Evolutionary conservation across 2,329 filamentous ascomycete genomes (phyloP), one percentile per base, ranked within the genome.

Genomic region (Fusarium concolor): DNA sequence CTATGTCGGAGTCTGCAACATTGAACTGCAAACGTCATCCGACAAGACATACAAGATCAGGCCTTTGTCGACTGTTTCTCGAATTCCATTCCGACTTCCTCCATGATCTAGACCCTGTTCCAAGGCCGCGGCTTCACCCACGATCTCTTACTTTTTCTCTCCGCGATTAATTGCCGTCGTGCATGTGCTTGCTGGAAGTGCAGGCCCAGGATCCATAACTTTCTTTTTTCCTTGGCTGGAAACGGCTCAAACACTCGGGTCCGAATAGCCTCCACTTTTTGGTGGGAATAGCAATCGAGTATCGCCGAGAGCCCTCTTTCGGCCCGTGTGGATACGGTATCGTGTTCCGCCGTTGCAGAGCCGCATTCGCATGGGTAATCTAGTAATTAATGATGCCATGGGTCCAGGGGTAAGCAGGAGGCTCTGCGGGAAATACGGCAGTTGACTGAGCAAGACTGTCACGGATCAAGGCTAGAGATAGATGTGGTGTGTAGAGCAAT

Each of bases 261-360:
- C 61, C 61, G 61, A 64, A 31, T 46, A 52, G 60, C 59, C 12
- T 35, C 55, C 61, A 51, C 61, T 41, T 22, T 35, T 47, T 33
- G 45, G 62, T 66, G 62, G 62, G 31, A 42, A 55, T 41, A 2
- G 12, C 15, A 20, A 47, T 61, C 49, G 55, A 65, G 62, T 65
- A 65, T 51, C 62, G 62, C 62, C 62, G 62, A 65, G 56, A 31
- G 45, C 28, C 41, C 44, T 56, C 50, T 43, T 65, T 66, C 62
- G 62, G 62, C 62, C 62, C 62, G 62, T 62, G 62, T 65, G 62
- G 62, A 29, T 66, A 65, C 28, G 24, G 44, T 38, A 50, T 46
- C 46, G 20, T 47, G 54, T 44, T 47, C 54, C 56, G 28, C 62
- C 61, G 61, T 65, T 44, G 49, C 62, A 65, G 62, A 65, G 62